Conservation (phyloP, 805 yeast genomes). For the Dipodascus albidus region DNA sequence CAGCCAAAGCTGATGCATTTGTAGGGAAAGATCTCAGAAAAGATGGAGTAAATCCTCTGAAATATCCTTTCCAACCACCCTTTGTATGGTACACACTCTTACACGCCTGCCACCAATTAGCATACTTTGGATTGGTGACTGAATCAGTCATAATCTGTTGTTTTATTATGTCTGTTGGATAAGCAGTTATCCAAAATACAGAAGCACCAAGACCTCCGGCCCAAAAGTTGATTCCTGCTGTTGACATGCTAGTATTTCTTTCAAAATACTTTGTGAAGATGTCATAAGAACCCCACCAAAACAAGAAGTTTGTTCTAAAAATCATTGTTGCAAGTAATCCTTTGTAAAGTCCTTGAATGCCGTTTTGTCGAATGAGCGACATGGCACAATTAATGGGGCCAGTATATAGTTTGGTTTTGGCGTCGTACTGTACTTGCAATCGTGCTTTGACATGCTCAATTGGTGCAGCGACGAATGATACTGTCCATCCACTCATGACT, state of each 20-base stretch:
- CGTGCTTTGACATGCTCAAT: slow-evolving; percentile 83
- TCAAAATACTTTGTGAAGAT: slow-evolving; percentile 59
- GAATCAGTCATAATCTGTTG: slow-evolving; percentile 76
- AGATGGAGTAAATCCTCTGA: slow-evolving; percentile 71
- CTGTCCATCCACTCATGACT: slow-evolving; percentile 75
- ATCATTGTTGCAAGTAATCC: slow-evolving; percentile 81
- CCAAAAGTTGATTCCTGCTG: slow-evolving; percentile 76
- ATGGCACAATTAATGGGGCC: slow-evolving; percentile 71
- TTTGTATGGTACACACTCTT: slow-evolving; percentile 46
- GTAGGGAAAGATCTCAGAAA: slow-evolving; percentile 81
- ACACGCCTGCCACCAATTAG: slow-evolving; percentile 62
- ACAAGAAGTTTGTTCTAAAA: slow-evolving; percentile 74
- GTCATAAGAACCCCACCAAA: slow-evolving; percentile 94
- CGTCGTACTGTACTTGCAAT: slow-evolving; percentile 81
- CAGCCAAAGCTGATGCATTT: slow-evolving; percentile 85
- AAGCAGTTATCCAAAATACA: slow-evolving; percentile 79
- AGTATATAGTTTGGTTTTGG: slow-evolving; percentile 47
- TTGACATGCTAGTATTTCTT: slow-evolving; percentile 50
- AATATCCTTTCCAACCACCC: slow-evolving; percentile 57
- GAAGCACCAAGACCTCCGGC: slow-evolving; percentile 78
- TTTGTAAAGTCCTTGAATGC: slow-evolving; percentile 59
- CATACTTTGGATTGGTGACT: slow-evolving; percentile 59
- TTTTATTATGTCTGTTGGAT: slow-evolving; percentile 81
- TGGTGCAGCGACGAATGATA: slow-evolving; percentile 92
- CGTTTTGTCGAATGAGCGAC: slow-evolving; percentile 35